Base-by-base conservation (phyloP, 306 rosid species). In the Acmispon strigosus region DNA sequence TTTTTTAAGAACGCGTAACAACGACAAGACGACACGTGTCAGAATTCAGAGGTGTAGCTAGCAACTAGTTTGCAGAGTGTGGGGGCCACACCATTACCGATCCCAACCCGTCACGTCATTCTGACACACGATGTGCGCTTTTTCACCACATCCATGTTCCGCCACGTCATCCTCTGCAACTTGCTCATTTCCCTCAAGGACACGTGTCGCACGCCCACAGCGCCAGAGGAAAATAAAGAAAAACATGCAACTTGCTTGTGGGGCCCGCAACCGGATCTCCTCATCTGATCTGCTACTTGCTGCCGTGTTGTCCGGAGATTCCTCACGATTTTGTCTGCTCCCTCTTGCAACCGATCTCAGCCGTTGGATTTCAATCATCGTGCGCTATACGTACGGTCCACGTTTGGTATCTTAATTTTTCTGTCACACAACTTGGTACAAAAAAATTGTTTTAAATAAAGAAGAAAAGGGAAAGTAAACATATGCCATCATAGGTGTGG, bases 231-330 rank as follows among this genome's bases (percentile, higher is more conserved):
- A 15, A 3, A 15, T 10, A 14, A 34, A 13, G 0, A 22, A 12
- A 43, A 48, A 15, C 66, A 8, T 17, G 74, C 80, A 74, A 62
- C 16, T 80, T 74, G 84, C n/a, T 10, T 15, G 16, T 56, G 73
- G 84, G 70, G 0, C 76, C 76, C 77, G 36, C 67, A 2, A 8
- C 9, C 29, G 14, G 78, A 78, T 75, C 78, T 10, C 41, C 37
- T 17, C 45, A 14, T 48, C 18, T 18, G 49, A 18, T 56, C 17
- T 41, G 24, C 62, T 43, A 29, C 43, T 2, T 19, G 48, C 3
- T 52, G 77, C 48, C 72, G 62, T 43, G 66, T 75, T 75, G 60
- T 51, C 66, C 76, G 70, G 70, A 79, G 81, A 83, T 79, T 75
- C 86, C 66, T 47, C 44, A 0, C 6, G 14, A 3, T 62, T 67